Evolutionary conservation across 169 alveolate species (phyloP).

Genomic region (Plasmodium coatneyi): DNA sequence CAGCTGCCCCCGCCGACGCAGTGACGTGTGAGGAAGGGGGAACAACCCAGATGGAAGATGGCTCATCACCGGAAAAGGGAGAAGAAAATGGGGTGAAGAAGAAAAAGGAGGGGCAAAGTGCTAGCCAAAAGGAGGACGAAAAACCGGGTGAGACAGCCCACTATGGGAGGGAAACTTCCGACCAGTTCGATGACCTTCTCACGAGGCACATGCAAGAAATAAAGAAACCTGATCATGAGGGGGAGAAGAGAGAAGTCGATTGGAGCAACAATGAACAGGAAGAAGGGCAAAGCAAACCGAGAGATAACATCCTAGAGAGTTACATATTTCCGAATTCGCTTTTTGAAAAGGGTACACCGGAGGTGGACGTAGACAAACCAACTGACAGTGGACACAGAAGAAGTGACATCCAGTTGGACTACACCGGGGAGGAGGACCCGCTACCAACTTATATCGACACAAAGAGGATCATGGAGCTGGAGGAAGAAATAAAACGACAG

Average conservation of each 20-base stretch:
- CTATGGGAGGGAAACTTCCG: background rate
- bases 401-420: background rate
- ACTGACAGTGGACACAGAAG: background rate
- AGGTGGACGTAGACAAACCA: background rate
- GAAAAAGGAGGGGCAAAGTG: background rate
- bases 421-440: background rate
- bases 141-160: background rate
- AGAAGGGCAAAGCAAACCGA: background rate
- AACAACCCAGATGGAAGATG: background rate
- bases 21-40: background rate
- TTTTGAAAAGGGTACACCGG: background rate
- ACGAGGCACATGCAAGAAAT: conserved; percentile 9
- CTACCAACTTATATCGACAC: background rate
- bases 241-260: background rate
- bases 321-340: conserved; percentile 8
- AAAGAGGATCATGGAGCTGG: conserved; percentile 36
- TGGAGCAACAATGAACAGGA: background rate
- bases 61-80: background rate
- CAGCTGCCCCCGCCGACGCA: background rate
- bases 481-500: conserved; percentile 59
- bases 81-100: background rate
- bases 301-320: background rate
- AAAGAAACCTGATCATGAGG: background rate
- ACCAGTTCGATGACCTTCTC: conserved; percentile 13
- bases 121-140: background rate